Base-by-base conservation (phyloP, 805 yeast species). In the Yueomyces sinensis region DNA sequence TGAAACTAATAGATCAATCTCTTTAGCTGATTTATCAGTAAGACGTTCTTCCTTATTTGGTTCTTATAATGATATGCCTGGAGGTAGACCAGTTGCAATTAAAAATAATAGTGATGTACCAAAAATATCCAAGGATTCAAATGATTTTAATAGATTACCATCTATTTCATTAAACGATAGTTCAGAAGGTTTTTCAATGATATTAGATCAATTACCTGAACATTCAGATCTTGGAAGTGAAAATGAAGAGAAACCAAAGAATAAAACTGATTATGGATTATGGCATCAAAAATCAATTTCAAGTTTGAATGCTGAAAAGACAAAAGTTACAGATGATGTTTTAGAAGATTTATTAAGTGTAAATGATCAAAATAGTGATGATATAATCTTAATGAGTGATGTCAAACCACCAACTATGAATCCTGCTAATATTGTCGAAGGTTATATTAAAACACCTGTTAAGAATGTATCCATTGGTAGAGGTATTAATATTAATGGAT, bases 401-500 rank as follows among this genome's bases (percentile, higher is more conserved):
- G 23, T 5, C 9, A 17, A 4, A 13, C 32, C 13, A 6, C 17
- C 14, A 7, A 11, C 22, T 2, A 33, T 23, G 23, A 29, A 17
- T 17, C 18, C 23, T 16, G 37, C 15, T 25, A 11, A 9, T 11
- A 25, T 7, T 13, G 13, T n/a, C 6, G 13, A n/a, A 9, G 15
- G 14, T n/a, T n/a, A 25, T 25, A 28, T 49, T 29, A 49, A 45
- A 28, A 43, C 48, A 9, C 45, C 49, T 9, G 38, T 41, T 13
- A 46, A 49, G 22, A 41, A 43, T 13, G 50, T 49, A 9, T 28
- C 40, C 9, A 37, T 51, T 17, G 43, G 46, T 5, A 39, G 41
- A 30, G 54, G 48, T 1, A 30, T 38, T 15, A 48, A 49, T 31
- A 37, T 46, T 9, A 41, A 39, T 23, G 53, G 56, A 18, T 42